A percentile compares a stretch with the other conserved stretches of the same genome.
Conservation (phyloP, 805 yeast genomes). For the Metschnikowia lachancei region DNA sequence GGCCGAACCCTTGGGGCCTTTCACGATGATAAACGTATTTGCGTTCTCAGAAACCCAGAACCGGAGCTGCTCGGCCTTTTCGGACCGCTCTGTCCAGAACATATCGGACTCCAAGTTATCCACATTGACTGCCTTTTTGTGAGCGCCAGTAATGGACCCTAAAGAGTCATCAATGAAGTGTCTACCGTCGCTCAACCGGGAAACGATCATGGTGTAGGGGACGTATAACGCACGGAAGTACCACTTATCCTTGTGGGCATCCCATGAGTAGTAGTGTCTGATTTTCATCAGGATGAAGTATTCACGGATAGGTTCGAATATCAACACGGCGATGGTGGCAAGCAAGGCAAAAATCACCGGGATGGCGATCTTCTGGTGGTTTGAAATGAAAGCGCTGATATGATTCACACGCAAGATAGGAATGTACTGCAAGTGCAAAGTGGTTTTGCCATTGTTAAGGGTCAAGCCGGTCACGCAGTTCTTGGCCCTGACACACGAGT, state of each 20-base stretch:
- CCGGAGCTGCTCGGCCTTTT: constrained; percentile 63
- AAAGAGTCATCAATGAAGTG: constrained; percentile 35
- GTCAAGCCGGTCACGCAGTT: constrained; percentile 84
- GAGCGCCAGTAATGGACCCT: constrained; percentile 13
- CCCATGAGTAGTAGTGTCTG: constrained; percentile 54
- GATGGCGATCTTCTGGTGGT: constrained; percentile 78
- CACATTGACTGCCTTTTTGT: constrained; percentile 16
- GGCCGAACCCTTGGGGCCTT: constrained; percentile 96
- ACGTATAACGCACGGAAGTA: constrained; percentile 26
- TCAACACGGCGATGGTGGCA: constrained; percentile 76
- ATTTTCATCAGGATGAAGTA: constrained; percentile 74
- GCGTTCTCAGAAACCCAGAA: constrained; percentile 84
- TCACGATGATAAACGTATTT: constrained; percentile 84
- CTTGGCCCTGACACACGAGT: constrained; percentile 81
- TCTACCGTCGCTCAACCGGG: constrained; percentile 33
- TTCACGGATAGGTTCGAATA: constrained; percentile 92
- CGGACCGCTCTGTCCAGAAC: constrained; percentile 71
- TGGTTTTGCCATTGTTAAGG: constrained; percentile 52
- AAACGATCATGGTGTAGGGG: constrained; percentile 27
- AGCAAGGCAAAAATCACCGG: constrained; percentile 76
- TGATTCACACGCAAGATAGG: constrained; percentile 52
- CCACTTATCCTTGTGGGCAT: constrained; percentile 40
- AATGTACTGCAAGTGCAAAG: constrained; percentile 70
- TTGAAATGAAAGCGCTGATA: constrained; percentile 55
- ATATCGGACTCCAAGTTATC: constrained; percentile 25